Conservation (phyloP, 768 basidiomycete genomes). For the Mycena alexandri region DNA sequence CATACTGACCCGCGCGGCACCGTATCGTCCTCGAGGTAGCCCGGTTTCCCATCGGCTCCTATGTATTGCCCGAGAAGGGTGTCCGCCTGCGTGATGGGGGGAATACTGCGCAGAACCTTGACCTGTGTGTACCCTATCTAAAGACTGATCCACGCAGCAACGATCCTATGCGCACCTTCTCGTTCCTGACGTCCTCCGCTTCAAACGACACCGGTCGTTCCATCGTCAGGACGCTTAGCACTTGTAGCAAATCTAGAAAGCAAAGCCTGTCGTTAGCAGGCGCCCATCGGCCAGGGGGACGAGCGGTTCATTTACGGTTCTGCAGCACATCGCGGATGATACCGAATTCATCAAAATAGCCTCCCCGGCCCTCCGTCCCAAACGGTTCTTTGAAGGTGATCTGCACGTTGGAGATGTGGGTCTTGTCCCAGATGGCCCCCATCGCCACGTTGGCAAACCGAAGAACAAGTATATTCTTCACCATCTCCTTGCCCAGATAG, state of each 20-base stretch:
- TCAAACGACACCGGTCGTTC: constrained; percentile 98
- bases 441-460: constrained; percentile 95
- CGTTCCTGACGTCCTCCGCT: constrained; percentile 97
- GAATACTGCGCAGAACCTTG: constrained; percentile 94
- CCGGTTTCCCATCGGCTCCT: constrained; percentile 89
- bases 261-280: constrained; percentile 33
- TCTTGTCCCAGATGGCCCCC: constrained; percentile 93
- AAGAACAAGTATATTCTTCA: constrained; percentile 96
- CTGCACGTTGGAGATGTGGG: constrained; percentile 95
- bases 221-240: constrained; percentile 95
- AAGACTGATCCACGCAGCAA: constrained; percentile 5
- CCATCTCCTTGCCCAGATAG: constrained; percentile 99
- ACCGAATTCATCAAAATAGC: constrained; percentile 99
- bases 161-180: constrained; percentile 75
- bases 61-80: constrained; percentile 96
- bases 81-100: constrained; percentile 81
- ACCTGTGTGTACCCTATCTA: constrained; percentile 66
- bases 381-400: constrained; percentile 99
- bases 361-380: constrained; percentile 98
- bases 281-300: constrained; percentile 30
- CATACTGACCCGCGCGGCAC: constrained; percentile 93
- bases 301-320: constrained; percentile 80
- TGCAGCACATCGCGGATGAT: constrained; percentile 98
- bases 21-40: constrained; percentile 96
- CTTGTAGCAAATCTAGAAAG: constrained; percentile 88